These are phyloP conservation scores for Aspergillus aculeatinus DNA, from an alignment of 2,329 filamentous ascomycete genomes.

Conservation along the genomic window DNA sequence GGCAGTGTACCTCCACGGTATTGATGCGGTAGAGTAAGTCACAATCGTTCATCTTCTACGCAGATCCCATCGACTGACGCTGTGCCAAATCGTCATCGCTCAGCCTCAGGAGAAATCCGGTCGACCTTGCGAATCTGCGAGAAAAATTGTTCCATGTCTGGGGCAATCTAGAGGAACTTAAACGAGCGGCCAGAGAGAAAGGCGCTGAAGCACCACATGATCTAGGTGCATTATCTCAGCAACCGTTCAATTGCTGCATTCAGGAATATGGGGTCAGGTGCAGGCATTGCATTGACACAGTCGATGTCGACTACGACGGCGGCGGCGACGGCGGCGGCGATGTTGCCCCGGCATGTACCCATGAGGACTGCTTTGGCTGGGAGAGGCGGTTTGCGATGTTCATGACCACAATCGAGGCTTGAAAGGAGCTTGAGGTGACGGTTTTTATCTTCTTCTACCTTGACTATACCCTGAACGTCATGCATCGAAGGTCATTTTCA, in stretches of 20 bases:
- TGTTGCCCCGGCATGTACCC: constrained; percentile 35
- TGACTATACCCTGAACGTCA: background rate
- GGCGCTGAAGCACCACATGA: constrained; percentile 15
- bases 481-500: background rate
- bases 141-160: constrained; percentile 76
- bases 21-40: constrained; percentile 57
- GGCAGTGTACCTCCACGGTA: constrained; percentile 57
- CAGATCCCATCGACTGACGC: background rate
- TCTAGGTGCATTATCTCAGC: constrained; percentile 47
- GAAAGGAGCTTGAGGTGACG: background rate
- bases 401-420: constrained; percentile 57
- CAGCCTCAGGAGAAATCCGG: constrained; percentile 58
- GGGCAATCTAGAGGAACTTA: constrained; percentile 79
- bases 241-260: constrained; percentile 69
- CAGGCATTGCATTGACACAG: constrained; percentile 36
- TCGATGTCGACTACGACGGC: constrained; percentile 9
- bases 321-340: constrained; percentile 23
- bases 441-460: background rate
- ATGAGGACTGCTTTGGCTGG: constrained; percentile 53
- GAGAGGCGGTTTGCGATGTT: constrained; percentile 64
- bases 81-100: background rate
- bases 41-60: background rate
- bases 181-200: constrained; percentile 40
- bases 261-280: constrained; percentile 65
- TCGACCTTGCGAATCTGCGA: constrained; percentile 55